Evolutionary conservation across 345 rosid species (phyloP), one percentile per base, ranked within the genome.

Genomic region (Eucalyptus fibrosa): DNA sequence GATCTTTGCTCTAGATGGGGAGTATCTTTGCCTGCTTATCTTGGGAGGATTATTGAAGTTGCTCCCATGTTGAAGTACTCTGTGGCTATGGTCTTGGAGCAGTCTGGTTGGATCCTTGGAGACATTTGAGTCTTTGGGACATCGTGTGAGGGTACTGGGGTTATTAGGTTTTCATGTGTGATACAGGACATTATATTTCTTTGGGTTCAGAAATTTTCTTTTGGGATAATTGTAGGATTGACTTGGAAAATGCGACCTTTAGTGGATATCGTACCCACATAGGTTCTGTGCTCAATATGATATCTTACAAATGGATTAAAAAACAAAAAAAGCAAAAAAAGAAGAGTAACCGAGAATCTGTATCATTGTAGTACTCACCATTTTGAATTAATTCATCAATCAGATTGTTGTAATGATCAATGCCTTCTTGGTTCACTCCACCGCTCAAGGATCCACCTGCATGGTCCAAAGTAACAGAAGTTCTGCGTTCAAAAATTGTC

Each of bases 401-500:
- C 40, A 95, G 92, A 87, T 91, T 92, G 91, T 93, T 94, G 93
- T 95, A 95, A 87, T 93, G 94, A 49, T 92, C 89, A 89, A 94
- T 90, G 45, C 95, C 96, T 88, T 92, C 91, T 50, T 91, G 90
- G 89, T 94, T 94, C 49, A 94, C 88, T 89, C 95, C 95, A 55
- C 93, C 94, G 37, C 86, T 81, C 67, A 93, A 42, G 26, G 91
- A 92, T 88, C 95, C 97, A 80, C 88, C 92, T 93, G 51, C 59
- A 86, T 10, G 16, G 6, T 37, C 44, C 44, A 69, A 34, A 69
- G 81, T 18, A 34, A 69, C 81, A 69, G 13, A 34, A 34, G 45
- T 19, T 34, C 44, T 18, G 9, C 13, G 8, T 72, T 72, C 1
- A 72, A 72, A 34, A 34, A 34, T 69, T 34, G 81, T 69, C 44